A percentile compares a stretch with the other conserved stretches of the same genome.
phyloP scores from a whole-genome alignment of 768 basidiomycete genomes.

The Peribolospora kevripleyi region DNA sequence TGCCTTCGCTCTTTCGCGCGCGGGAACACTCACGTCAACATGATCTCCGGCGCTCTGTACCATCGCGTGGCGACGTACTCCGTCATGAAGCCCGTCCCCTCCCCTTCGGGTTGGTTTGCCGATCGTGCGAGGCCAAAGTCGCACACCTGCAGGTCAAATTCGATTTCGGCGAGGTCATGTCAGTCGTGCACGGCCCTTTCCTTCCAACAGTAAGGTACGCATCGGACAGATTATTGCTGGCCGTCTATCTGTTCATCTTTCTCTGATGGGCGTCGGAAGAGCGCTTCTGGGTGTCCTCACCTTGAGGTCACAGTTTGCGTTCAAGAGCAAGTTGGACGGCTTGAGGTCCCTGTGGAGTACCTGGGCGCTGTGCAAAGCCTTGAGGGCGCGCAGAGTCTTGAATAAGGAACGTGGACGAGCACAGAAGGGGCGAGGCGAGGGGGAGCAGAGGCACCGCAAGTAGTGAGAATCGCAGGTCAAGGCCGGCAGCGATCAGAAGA shows the following conservation, averaged over 20 bases:
- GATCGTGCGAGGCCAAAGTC: slow-evolving; percentile 76
- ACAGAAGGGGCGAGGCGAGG: neutral
- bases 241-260: no score
- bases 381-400: slow-evolving; percentile 73
- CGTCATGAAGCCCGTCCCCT: slow-evolving; percentile 57
- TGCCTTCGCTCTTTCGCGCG: no score
- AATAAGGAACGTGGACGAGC: neutral
- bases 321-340: slow-evolving; percentile 22
- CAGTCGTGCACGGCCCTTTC: neutral
- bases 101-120: slow-evolving; percentile 17
- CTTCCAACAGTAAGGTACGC: no score
- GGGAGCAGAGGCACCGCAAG: neutral
- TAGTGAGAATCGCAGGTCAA: no score
- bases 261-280: no score
- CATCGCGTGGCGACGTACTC: slow-evolving; percentile 84
- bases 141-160: slow-evolving; percentile 20
- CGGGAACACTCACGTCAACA: slow-evolving; percentile 37
- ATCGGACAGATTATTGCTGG: no score
- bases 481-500: no score
- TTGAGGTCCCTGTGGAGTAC: slow-evolving; percentile 34
- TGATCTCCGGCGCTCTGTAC: slow-evolving; percentile 98
- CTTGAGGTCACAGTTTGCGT: slow-evolving; percentile 24
- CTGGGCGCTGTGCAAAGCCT: slow-evolving; percentile 85
- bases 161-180: neutral
- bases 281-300: slow-evolving; percentile 9